Evolutionary conservation across 345 rosid genomes (phyloP).

Genomic region (Excoecaria agallocha): DNA sequence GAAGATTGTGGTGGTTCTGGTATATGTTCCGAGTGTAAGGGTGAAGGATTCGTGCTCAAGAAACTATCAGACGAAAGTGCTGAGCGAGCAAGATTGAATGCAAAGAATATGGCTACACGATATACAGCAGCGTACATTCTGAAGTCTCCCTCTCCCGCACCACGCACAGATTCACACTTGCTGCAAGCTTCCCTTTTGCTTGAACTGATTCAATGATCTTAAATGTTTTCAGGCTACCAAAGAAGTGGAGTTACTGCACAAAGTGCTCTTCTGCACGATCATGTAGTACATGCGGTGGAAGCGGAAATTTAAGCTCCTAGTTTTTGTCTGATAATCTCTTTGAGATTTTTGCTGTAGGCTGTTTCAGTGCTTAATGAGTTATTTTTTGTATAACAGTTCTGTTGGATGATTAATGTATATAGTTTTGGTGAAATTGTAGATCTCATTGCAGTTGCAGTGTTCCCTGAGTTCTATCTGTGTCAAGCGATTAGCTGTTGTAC

Average conservation of each 20-base stretch:
- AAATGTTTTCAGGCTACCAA: constrained; percentile 66
- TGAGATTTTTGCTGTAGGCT: not conserved
- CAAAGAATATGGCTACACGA: constrained; percentile 84
- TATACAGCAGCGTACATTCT: constrained; percentile 84
- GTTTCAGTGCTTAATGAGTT: not conserved
- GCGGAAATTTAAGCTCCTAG: constrained; percentile 61
- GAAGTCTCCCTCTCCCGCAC: not conserved
- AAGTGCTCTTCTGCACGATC: constrained; percentile 83
- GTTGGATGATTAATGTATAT: not conserved
- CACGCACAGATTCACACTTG: not conserved
- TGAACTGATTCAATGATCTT: constrained; percentile 10
- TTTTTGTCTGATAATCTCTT: not conserved
- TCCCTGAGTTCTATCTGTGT: no score
- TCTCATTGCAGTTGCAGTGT: not conserved
- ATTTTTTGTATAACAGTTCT: not conserved
- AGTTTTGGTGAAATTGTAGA: not conserved
- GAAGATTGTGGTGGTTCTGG: constrained; percentile 83
- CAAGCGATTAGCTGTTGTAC: no score
- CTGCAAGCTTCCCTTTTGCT: not conserved
- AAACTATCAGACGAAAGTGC: constrained; percentile 68
- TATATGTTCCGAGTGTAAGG: constrained; percentile 80
- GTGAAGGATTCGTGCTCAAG: constrained; percentile 86
- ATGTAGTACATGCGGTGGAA: constrained; percentile 65
- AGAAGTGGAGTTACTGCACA: constrained; percentile 97
- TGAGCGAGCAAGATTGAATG: constrained; percentile 68